Conservation (phyloP, 352 stramenopile genomes). For the Saprolegnia diclina region DNA sequence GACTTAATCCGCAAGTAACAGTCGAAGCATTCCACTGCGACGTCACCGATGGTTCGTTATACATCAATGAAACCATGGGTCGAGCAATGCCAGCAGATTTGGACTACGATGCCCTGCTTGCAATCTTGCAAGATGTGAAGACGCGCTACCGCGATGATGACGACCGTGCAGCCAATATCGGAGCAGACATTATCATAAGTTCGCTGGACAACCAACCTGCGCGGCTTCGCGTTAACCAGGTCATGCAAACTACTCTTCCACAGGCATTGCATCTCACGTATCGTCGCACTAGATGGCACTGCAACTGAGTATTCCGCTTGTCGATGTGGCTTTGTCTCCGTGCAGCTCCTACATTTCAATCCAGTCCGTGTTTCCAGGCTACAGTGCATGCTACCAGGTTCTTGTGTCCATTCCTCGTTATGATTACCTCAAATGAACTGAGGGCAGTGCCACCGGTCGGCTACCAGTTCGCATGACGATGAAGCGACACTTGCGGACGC, state of each 20-base stretch:
- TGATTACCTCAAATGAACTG: not conserved
- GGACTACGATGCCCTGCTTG: conserved; percentile 5
- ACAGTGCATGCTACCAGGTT: conserved; percentile 11
- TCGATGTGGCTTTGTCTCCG: conserved; percentile 10
- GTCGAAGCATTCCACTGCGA: conserved; percentile 13
- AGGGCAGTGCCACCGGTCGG: conserved; percentile 2
- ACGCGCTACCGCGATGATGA: not conserved
- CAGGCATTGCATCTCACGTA: not conserved
- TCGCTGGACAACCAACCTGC: conserved; percentile 5
- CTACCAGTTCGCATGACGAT: conserved; percentile 3
- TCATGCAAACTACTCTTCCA: not conserved
- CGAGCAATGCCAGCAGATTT: not conserved
- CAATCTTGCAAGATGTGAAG: conserved; percentile 14
- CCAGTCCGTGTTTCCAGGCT: conserved; percentile 11
- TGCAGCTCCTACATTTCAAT: conserved; percentile 9
- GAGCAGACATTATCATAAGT: conserved; percentile 2
- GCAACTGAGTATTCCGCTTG: conserved; percentile 13
- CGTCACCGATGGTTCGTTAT: not conserved
- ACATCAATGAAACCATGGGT: not conserved
- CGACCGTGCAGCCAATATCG: too few species aligned
- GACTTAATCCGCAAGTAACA: conserved; percentile 9
- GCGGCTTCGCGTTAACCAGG: conserved; percentile 8
- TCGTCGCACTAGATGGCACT: conserved; percentile 1
- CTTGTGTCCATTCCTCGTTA: not conserved
- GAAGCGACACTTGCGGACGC: not conserved